Base-by-base conservation (phyloP, 1,284 basidiomycete species). In the Irpex sp. region DNA sequence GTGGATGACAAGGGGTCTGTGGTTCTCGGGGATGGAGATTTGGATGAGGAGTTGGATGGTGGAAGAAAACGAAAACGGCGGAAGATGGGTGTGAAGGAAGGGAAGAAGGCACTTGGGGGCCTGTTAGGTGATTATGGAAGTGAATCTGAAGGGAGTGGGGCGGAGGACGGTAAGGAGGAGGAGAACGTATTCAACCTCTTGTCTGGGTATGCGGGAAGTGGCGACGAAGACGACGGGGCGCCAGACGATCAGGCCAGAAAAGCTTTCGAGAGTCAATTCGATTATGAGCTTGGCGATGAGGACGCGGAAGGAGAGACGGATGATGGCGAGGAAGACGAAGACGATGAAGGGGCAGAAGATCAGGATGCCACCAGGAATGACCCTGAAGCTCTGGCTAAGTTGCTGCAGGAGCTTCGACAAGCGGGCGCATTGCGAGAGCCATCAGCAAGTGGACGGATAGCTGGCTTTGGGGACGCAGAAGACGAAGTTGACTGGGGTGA, bases 41-140 rank as follows among this genome's bases (percentile, higher is more conserved):
- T 17, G 21, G 63, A 65, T 11, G 65, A 70, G 26, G 68, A 66
- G 39, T 75, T 77, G 6, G 73, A 79, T 26, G 74, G 74, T 49
- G 75, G 80, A 65, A 76, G 76, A 58, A 67, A 65, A 58, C 69
- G 70, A 57, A 90, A 90, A 72, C 77, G 83, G 63, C 77, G 81
- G 69, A 87, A 81, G 72, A 68, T 88, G 58, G 79, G 81, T 63
- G 70, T 71, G 60, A 79, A 77, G 62, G 82, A 76, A 39, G 86
- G 83, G 5, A 81, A 79, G 68, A 79, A 79, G 64, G 79, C 83
- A 3, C 85, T 92, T 26, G 76, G 71, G 4, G 84, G 81, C 15
- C 72, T 92, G 59, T 64, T 93, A 7, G 85, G 83, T 15, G 86
- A 76, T 0, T 92, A 93, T 71, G 88, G 84, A 35, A 92, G 87